Conservation (phyloP, 2,329 filamentous ascomycete species). For the Phoma sp. region DNA sequence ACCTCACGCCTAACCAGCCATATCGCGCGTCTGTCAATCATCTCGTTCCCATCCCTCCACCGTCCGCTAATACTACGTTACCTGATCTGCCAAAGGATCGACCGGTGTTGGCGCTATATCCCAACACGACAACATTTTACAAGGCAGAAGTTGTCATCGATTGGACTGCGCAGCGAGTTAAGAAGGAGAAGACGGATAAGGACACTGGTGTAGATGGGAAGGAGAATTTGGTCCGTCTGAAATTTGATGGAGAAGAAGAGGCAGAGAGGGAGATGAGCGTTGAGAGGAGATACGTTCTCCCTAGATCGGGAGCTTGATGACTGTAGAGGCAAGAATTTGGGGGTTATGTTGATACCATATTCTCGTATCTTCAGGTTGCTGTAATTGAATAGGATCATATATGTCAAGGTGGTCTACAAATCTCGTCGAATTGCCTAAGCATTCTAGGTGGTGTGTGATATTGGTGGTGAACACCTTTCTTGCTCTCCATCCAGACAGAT, state of each 20-base stretch:
- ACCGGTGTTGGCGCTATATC: slow-evolving; percentile 58
- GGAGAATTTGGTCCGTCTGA: slow-evolving; percentile 51
- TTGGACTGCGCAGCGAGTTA: slow-evolving; percentile 46
- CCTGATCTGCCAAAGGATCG: slow-evolving; percentile 50
- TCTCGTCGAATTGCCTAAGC: no score
- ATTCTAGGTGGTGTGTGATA: no score
- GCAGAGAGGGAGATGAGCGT: slow-evolving; percentile 54
- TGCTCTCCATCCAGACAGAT: no score
- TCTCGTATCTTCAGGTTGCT: no score
- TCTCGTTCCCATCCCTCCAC: slow-evolving; percentile 53
- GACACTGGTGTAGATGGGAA: slow-evolving; percentile 47
- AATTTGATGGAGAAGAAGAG: slow-evolving; percentile 58
- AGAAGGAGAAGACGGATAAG: slow-evolving; percentile 49
- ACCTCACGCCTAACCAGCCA: slow-evolving; percentile 47
- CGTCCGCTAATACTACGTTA: slow-evolving; percentile 48
- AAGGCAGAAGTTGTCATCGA: slow-evolving; percentile 56
- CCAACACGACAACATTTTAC: slow-evolving; percentile 61
- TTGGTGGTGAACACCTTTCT: no score
- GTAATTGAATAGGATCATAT: no score
- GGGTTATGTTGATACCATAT: no score
- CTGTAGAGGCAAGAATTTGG: no score
- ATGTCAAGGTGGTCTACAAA: no score
- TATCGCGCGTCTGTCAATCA: slow-evolving; percentile 56
- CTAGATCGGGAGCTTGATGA: slow-evolving; percentile 34
- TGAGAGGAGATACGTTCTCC: slow-evolving; percentile 58